A percentile compares a stretch with the other conserved stretches of the same genome.
phyloP scores from a whole-genome alignment of 768 basidiomycete species.

The Tubosaeta sp. region DNA sequence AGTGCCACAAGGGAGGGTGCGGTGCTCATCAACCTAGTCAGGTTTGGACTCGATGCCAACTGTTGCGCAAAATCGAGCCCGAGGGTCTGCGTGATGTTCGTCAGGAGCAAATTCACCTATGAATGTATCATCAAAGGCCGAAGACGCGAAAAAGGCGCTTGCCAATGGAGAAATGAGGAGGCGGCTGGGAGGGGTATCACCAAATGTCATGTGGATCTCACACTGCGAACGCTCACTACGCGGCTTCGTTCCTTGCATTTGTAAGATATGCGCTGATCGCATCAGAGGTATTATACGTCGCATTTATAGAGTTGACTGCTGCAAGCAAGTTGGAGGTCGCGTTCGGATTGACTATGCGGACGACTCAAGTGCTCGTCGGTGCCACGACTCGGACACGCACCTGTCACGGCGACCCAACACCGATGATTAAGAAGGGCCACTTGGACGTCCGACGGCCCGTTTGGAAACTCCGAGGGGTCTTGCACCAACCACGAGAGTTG shows the following conservation, averaged over 20 bases:
- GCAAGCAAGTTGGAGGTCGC: slow-evolving; percentile 35
- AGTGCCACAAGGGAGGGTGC: slow-evolving; percentile 48
- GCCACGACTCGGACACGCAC: slow-evolving; percentile 33
- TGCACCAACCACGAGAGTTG: slow-evolving; percentile 45
- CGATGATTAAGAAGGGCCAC: slow-evolving; percentile 44
- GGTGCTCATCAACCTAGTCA: slow-evolving; percentile 35
- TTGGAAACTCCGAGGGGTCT: slow-evolving; percentile 41
- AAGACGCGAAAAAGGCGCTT: background rate
- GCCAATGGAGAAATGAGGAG: slow-evolving; percentile 12
- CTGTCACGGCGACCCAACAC: slow-evolving; percentile 51
- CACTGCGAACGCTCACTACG: slow-evolving; percentile 42
- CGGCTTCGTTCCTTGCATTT: slow-evolving; percentile 55
- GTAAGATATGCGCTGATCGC: slow-evolving; percentile 47
- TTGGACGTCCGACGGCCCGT: slow-evolving; percentile 41
- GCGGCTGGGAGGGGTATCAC: slow-evolving; percentile 18
- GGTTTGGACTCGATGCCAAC: slow-evolving; percentile 25
- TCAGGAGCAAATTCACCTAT: slow-evolving; percentile 32
- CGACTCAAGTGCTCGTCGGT: background rate
- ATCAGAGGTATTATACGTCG: slow-evolving; percentile 42
- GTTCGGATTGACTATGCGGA: slow-evolving; percentile 37
- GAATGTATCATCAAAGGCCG: background rate
- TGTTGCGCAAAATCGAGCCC: slow-evolving; percentile 29
- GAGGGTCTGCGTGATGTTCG: slow-evolving; percentile 36
- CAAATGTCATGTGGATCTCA: background rate
- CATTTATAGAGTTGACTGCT: slow-evolving; percentile 38